phyloP scores from a whole-genome alignment of 768 basidiomycete genomes.

The Podaxis sp. region DNA sequence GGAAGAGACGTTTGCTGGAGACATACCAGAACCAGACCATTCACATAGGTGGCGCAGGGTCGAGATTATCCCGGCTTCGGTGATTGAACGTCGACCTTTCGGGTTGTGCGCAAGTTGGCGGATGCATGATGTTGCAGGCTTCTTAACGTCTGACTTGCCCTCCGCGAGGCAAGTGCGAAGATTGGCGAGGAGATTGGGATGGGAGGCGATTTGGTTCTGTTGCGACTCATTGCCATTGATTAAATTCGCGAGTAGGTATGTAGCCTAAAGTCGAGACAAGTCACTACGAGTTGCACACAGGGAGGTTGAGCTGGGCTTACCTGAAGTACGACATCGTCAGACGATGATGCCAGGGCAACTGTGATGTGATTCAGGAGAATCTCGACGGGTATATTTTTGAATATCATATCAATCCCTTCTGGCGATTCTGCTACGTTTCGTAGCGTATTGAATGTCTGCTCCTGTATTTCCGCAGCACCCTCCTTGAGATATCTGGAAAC shows the following conservation, averaged over 20 bases:
- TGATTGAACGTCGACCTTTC: slow-evolving; percentile 30
- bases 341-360: slow-evolving; percentile 46
- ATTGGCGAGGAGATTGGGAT: slow-evolving; percentile 50
- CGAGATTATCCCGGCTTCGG: slow-evolving; percentile 39
- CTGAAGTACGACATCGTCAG: slow-evolving; percentile 56
- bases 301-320: slow-evolving; percentile 25
- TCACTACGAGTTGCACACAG: neutral
- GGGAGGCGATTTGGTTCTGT: slow-evolving; percentile 52
- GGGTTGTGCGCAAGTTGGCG: slow-evolving; percentile 51
- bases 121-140: slow-evolving; percentile 62
- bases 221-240: slow-evolving; percentile 55
- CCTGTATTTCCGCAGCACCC: slow-evolving; percentile 54
- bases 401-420: slow-evolving; percentile 62
- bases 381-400: slow-evolving; percentile 38
- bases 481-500: slow-evolving; percentile 52
- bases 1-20: slow-evolving; percentile 5
- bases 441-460: slow-evolving; percentile 69
- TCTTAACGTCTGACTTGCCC: slow-evolving; percentile 53
- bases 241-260: slow-evolving; percentile 66
- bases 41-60: slow-evolving; percentile 43
- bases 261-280: slow-evolving; percentile 35
- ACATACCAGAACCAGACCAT: slow-evolving; percentile 30
- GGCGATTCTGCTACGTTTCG: slow-evolving; percentile 69
- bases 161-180: slow-evolving; percentile 63
- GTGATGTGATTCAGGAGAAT: slow-evolving; percentile 47